These are phyloP conservation scores for Pseudoturritis turrita DNA, from an alignment of 345 rosid species.

Conservation along the genomic window DNA sequence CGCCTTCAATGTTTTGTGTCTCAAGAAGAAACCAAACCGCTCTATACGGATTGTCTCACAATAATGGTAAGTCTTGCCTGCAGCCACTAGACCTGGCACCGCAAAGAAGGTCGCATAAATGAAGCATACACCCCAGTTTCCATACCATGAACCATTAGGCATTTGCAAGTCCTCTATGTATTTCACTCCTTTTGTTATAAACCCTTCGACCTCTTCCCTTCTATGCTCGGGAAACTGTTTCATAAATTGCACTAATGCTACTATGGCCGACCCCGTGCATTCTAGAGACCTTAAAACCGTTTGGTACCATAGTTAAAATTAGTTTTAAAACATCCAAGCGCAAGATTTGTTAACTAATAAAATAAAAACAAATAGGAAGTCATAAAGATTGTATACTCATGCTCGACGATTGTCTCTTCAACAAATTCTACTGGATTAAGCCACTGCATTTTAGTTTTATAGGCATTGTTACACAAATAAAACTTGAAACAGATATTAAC, in stretches of 20 bases:
- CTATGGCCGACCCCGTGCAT: conserved; percentile 43
- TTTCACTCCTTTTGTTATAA: conserved; percentile 37
- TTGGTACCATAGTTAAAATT: neutral
- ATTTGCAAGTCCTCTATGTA: conserved; percentile 46
- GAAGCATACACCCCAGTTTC: conserved; percentile 70
- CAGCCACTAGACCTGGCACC: conserved; percentile 43
- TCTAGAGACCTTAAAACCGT: conserved; percentile 36
- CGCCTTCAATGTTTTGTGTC: conserved; percentile 48
- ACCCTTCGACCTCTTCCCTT: conserved; percentile 43
- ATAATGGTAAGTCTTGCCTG: conserved; percentile 37
- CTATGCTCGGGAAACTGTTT: conserved; percentile 45
- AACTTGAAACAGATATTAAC: too few species aligned
- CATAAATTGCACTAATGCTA: conserved; percentile 33
- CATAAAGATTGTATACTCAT: conserved; percentile 5
- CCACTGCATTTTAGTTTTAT: neutral
- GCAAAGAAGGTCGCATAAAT: conserved; percentile 58
- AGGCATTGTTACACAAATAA: neutral
- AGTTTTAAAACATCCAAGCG: too few species aligned
- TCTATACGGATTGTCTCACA: conserved; percentile 34
- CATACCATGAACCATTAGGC: conserved; percentile 76
- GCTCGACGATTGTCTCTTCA: conserved; percentile 7
- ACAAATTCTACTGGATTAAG: conserved; percentile 17
- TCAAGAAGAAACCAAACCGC: conserved; percentile 49
- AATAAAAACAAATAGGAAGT: neutral
- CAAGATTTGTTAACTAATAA: neutral